Conservation (phyloP, 306 rosid species). For the Cicer cuneatum region DNA sequence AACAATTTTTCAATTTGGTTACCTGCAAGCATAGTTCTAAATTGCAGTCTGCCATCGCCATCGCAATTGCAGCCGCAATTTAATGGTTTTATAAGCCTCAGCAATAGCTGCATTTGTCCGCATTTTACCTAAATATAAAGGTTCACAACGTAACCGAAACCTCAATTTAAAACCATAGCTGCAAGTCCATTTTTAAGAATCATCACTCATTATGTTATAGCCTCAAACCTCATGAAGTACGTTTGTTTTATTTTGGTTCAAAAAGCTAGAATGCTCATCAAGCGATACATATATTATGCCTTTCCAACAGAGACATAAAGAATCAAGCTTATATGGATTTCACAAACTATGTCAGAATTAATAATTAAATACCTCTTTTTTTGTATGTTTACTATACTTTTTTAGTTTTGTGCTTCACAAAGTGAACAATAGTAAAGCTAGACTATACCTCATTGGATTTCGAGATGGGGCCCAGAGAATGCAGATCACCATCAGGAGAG, state of each 20-base stretch:
- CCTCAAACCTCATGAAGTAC: constrained; percentile 1
- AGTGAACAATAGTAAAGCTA: constrained; percentile 4
- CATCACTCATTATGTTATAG: constrained; percentile 1
- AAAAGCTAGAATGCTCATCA: constrained; percentile 20
- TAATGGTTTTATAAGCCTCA: not conserved
- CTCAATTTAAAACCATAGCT: not conserved
- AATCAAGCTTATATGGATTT: constrained; percentile 28
- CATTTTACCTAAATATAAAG: not conserved
- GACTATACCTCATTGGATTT: constrained; percentile 72
- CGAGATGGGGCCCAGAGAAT: constrained; percentile 79
- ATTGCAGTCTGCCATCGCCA: not conserved
- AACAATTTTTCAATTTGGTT: not conserved
- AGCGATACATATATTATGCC: constrained; percentile 17
- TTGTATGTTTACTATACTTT: not conserved
- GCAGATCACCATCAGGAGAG: constrained; percentile 64
- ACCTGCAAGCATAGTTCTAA: not conserved
- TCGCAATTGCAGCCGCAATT: not conserved
- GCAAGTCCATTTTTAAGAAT: not conserved
- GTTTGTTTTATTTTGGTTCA: not conserved
- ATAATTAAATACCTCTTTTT: not conserved
- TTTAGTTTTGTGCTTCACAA: not conserved
- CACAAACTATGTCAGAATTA: constrained; percentile 1
- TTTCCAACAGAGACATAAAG: constrained; percentile 7
- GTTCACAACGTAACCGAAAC: not conserved
- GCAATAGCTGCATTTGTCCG: not conserved